Evolutionary conservation across 139 green algal species (phyloP).

Genomic region (Coelastrella sp.): DNA sequence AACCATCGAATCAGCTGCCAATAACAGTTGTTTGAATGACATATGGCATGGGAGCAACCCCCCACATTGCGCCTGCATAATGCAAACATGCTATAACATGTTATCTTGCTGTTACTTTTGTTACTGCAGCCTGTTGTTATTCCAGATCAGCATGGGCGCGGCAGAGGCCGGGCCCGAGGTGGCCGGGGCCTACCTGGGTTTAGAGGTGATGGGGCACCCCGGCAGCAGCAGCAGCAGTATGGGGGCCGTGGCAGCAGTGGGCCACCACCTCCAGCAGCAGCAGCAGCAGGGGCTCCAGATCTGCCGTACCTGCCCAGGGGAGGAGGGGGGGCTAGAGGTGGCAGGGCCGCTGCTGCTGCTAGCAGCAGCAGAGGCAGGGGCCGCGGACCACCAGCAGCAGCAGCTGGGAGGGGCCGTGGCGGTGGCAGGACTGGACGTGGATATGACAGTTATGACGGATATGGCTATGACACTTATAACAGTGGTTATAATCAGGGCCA

Average conservation of each 20-base stretch:
- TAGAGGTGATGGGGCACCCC: background rate
- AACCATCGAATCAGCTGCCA: too few species aligned
- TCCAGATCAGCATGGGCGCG: background rate
- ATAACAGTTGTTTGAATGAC: too few species aligned
- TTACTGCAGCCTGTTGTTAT: slow-evolving; percentile 12
- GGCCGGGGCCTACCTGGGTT: background rate
- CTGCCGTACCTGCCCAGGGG: background rate
- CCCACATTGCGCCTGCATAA: too few species aligned
- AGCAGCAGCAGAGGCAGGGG: background rate
- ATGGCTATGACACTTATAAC: too few species aligned
- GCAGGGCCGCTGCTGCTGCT: slow-evolving; percentile 5
- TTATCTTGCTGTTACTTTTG: background rate
- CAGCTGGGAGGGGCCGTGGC: background rate
- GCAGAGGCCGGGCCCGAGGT: background rate
- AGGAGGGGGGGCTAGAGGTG: background rate
- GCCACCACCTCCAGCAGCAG: background rate
- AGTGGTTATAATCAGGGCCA: too few species aligned
- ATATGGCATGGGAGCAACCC: too few species aligned
- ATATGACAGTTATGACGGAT: background rate
- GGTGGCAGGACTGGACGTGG: background rate
- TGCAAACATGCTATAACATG: too few species aligned
- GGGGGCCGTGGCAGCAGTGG: background rate
- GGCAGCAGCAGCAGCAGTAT: slow-evolving; percentile 12
- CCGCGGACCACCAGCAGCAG: background rate
- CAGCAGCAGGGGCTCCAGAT: background rate